These are phyloP conservation scores for Yamadazyma dushanensis DNA, from an alignment of 1,139 yeast species.

Conservation along the genomic window DNA sequence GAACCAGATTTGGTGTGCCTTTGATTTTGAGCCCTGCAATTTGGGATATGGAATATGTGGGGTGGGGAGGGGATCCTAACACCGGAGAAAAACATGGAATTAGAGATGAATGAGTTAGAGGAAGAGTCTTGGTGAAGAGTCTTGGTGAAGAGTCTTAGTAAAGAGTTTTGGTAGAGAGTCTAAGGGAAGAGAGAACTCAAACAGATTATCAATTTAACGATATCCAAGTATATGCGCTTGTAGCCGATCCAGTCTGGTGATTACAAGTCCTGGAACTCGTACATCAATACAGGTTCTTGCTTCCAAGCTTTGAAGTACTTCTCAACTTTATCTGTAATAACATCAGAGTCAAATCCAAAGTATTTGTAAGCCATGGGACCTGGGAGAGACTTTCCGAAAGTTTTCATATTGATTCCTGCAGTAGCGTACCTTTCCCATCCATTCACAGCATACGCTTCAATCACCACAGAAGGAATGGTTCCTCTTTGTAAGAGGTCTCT, in stretches of 20 bases:
- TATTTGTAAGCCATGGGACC: conserved; percentile 27
- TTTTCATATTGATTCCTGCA: conserved; percentile 31
- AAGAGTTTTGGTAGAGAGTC: too few species aligned
- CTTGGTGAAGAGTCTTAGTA: too few species aligned
- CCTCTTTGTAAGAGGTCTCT: conserved; percentile 22
- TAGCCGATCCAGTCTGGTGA: too few species aligned
- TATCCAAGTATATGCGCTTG: too few species aligned
- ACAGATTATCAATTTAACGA: too few species aligned
- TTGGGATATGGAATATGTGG: too few species aligned
- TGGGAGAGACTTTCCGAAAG: conserved; percentile 33
- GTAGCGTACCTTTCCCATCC: conserved; percentile 39
- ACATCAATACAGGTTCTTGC: conserved; percentile 21
- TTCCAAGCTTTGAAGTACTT: conserved; percentile 19
- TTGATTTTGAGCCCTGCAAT: too few species aligned
- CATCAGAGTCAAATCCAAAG: conserved; percentile 27
- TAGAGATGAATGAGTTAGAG: too few species aligned
- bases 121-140: too few species aligned
- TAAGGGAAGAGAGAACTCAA: background rate
- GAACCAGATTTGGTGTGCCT: too few species aligned
- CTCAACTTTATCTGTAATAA: conserved; percentile 23
- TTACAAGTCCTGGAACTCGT: conserved; percentile 26
- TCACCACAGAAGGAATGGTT: conserved; percentile 25
- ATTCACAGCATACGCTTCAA: conserved; percentile 34
- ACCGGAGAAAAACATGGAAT: too few species aligned
- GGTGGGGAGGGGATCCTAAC: too few species aligned